Base-by-base conservation (phyloP, 805 yeast genomes). In the Schizosaccharomyces japonicus region DNA sequence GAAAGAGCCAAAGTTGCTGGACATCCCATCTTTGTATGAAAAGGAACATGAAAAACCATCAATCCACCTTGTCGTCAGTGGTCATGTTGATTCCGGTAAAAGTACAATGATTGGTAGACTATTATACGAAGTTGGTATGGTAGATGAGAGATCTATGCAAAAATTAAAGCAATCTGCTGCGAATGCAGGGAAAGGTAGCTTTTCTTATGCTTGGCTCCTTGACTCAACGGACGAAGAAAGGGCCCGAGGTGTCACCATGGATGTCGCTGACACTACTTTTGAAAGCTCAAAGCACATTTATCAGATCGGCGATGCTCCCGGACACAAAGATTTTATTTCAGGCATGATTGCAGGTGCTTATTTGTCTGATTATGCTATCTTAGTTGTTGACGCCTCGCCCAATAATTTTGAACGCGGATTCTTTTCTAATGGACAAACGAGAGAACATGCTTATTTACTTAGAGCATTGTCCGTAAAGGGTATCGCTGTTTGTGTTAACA, bases 1-100 rank as follows among this genome's bases (percentile, higher is more conserved):
- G 33, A 28, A 42, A 25, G 23, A 42, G 17, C 30, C 0, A 64
- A 66, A 51, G 61, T 63, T 50, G 47, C 57, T 72, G 8, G 67
- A 74, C 53, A 47, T 75, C 4, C 58, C 55, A 11, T 50, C 60
- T 23, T 71, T 68, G 53, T 52, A 71, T 25, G 47, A 57, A 3
- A 53, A 58, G 7, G 63, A 65, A 52, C 51, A 52, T 4, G 48
- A 53, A 48, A 75, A 75, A 53, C 79, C 80, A 1, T 70, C 66
- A 48, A 62, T 76, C 46, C 71, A 79, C n/a, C 78, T 78, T 55
- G 84, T 80, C 30, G 83, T 80, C 3, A 78, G 80, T 53, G 90
- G 92, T 8, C 92, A 80, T 59, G 87, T 80, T 5, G 92, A 80
- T 60, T 81, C 87, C 0, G 92, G 92, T 13, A 80, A 80, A 56